Evolutionary conservation across 805 yeast genomes (phyloP).

Genomic region (Jamesozyma piceae): DNA sequence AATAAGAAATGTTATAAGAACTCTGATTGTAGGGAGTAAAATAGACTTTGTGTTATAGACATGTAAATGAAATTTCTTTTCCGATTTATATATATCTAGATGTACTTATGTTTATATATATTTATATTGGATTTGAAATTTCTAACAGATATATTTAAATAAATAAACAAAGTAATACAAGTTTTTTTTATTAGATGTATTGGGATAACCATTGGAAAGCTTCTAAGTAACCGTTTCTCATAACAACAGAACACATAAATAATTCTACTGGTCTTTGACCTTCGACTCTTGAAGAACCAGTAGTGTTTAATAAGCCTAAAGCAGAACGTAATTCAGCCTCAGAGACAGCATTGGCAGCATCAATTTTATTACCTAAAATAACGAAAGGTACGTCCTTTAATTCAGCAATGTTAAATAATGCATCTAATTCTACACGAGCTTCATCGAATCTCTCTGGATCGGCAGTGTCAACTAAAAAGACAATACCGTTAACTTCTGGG

Average conservation of each 20-base stretch:
- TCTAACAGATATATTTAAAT: too few species aligned
- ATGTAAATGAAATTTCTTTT: neutral
- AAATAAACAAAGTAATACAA: neutral
- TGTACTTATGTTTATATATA: neutral
- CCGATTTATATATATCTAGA: neutral
- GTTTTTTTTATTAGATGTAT: constrained; percentile 81
- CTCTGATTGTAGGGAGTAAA: too few species aligned
- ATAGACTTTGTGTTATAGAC: too few species aligned
- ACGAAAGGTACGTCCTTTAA: constrained; percentile 83
- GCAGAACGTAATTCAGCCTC: constrained; percentile 91
- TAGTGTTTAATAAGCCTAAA: constrained; percentile 76
- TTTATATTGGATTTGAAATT: neutral
- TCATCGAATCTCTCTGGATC: constrained; percentile 93
- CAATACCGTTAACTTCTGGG: constrained; percentile 98
- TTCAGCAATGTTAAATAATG: constrained; percentile 87
- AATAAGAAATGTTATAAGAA: too few species aligned
- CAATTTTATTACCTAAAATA: constrained; percentile 93
- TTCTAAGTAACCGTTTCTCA: constrained; percentile 98
- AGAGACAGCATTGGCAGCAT: constrained; percentile 84
- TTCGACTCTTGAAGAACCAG: constrained; percentile 71
- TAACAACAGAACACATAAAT: constrained; percentile 94
- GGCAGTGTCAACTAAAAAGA: constrained; percentile 92
- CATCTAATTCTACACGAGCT: constrained; percentile 89
- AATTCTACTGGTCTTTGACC: constrained; percentile 87
- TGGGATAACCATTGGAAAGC: constrained; percentile 98